Percentiles rank a stretch among this genome's conserved stretches.
Evolutionary conservation across 139 green algal genomes (phyloP).

Genomic region (Chlorella sp.): DNA sequence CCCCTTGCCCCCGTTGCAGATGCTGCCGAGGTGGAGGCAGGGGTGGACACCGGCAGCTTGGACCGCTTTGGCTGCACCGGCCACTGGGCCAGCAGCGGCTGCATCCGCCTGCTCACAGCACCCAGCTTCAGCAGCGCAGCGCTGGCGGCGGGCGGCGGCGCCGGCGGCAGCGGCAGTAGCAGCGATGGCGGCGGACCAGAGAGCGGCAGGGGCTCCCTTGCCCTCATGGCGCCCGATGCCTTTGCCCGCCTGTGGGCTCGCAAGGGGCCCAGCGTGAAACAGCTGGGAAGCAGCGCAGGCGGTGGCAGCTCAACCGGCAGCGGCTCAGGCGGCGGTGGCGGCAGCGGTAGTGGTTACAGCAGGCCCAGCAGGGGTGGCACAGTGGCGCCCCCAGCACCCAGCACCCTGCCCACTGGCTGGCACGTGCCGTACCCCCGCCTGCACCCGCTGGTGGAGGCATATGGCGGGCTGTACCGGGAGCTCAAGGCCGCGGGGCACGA

Average conservation of each 20-base stretch:
- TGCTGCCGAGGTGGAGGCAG: neutral
- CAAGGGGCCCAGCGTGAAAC: neutral
- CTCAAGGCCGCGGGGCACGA: conserved; percentile 16
- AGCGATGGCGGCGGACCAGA: neutral
- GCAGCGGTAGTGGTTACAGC: neutral
- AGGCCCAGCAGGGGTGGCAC: neutral
- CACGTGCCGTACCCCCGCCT: conserved; percentile 12
- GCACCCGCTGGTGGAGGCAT: conserved; percentile 15
- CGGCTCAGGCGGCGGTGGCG: neutral
- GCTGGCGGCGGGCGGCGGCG: neutral
- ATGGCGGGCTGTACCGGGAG: conserved; percentile 25
- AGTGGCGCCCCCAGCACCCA: neutral
- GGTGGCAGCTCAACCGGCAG: neutral
- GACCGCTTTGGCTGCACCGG: conserved; percentile 29
- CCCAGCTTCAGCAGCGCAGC: too few species aligned
- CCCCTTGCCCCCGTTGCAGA: neutral
- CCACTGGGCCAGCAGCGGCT: conserved; percentile 33
- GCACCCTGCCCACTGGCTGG: neutral
- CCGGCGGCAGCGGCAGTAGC: neutral
- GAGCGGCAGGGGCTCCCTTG: neutral
- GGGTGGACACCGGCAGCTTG: conserved; percentile 19
- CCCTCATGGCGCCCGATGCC: neutral
- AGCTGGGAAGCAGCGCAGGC: neutral
- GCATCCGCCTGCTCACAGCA: conserved; percentile 23
- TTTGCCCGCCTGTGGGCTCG: conserved; percentile 18